A percentile compares a stretch with the other conserved stretches of the same genome.
phyloP scores from a whole-genome alignment of 768 basidiomycete species.

The Lentinula aciculospora region DNA sequence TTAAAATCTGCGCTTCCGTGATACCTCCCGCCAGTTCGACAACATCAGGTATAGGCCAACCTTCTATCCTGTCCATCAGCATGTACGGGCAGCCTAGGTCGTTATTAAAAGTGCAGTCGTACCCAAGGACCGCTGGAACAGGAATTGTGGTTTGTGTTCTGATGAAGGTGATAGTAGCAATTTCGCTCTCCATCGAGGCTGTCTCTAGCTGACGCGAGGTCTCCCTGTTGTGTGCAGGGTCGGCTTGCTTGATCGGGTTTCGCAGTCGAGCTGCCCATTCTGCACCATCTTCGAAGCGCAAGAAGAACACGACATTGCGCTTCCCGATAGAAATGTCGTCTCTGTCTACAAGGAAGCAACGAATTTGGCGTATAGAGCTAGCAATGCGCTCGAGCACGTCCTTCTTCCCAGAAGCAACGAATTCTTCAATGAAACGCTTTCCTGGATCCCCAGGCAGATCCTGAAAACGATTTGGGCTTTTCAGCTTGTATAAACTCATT shows the following conservation, averaged over 20 bases:
- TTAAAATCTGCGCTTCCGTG: background rate
- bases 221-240: background rate
- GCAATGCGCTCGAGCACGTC: background rate
- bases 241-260: background rate
- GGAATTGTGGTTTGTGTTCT: slow-evolving; percentile 5
- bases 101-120: slow-evolving; percentile 23
- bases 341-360: background rate
- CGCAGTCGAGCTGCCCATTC: slow-evolving; percentile 1
- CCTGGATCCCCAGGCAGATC: background rate
- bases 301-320: background rate
- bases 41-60: background rate
- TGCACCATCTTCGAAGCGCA: background rate
- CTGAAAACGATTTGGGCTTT: background rate
- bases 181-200: slow-evolving; percentile 1
- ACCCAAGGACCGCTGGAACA: background rate
- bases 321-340: background rate
- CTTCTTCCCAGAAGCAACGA: background rate
- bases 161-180: slow-evolving; percentile 1
- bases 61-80: slow-evolving; percentile 3
- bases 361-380: background rate
- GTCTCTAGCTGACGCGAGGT: background rate
- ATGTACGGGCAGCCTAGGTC: slow-evolving; percentile 8
- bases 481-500: background rate
- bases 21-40: background rate
- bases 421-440: background rate